phyloP scores from a whole-genome alignment of 2,329 filamentous ascomycete genomes.

The Tolypocladium album region DNA sequence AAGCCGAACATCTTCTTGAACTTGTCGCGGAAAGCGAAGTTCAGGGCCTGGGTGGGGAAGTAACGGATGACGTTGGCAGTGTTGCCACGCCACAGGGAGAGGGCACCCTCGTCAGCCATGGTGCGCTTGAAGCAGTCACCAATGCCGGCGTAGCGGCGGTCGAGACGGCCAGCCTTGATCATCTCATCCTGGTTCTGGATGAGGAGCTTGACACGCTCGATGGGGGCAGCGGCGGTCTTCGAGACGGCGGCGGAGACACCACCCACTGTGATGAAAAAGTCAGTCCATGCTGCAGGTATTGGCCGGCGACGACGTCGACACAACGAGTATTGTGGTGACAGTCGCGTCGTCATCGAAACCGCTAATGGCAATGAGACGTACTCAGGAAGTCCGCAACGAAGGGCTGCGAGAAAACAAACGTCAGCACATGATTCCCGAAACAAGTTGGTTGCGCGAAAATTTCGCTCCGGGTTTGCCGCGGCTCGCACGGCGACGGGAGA shows the following conservation, averaged over 20 bases:
- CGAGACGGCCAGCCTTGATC: slow-evolving; percentile 96
- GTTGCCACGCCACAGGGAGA: slow-evolving; percentile 98
- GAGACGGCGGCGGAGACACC: slow-evolving; percentile 99
- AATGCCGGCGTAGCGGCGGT: slow-evolving; percentile 94
- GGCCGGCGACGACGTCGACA: not conserved
- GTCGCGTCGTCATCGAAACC: not conserved
- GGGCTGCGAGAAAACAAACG: slow-evolving; percentile 44
- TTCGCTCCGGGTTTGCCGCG: slow-evolving; percentile 3
- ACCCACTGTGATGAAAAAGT: slow-evolving; percentile 59
- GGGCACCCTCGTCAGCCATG: slow-evolving; percentile 79
- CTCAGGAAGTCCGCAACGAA: slow-evolving; percentile 98
- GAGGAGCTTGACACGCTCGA: slow-evolving; percentile 99
- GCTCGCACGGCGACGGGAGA: not conserved
- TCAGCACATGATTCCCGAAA: slow-evolving; percentile 19
- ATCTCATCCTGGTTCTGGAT: slow-evolving; percentile 99
- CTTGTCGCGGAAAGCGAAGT: slow-evolving; percentile 99
- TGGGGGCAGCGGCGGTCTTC: slow-evolving; percentile 99
- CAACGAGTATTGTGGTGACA: not conserved
- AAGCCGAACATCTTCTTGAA: slow-evolving; percentile 99
- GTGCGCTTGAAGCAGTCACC: slow-evolving; percentile 92
- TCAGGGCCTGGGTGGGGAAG: slow-evolving; percentile 99
- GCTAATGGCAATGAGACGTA: slow-evolving; percentile 44
- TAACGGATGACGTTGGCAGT: slow-evolving; percentile 99
- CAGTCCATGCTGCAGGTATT: slow-evolving; percentile 5
- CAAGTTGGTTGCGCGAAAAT: slow-evolving; percentile 4